phyloP scores from a whole-genome alignment of 73 alveolate species.

The Vitrella brassicaformis region DNA sequence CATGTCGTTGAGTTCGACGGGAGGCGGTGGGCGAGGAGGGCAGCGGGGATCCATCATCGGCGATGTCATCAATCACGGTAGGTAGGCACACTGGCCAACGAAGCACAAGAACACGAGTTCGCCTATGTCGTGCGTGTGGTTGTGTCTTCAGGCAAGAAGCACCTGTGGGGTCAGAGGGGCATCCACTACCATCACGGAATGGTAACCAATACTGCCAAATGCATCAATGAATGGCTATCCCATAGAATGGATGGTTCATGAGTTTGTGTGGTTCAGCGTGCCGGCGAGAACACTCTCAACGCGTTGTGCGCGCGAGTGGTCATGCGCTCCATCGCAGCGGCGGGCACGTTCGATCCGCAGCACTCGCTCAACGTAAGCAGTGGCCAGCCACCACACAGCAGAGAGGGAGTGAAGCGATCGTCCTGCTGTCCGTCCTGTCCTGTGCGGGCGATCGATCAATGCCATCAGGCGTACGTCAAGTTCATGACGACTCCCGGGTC shows the following conservation, averaged over 20 bases:
- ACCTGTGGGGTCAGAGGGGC: background rate
- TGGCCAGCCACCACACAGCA: no score
- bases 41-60: background rate
- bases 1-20: background rate
- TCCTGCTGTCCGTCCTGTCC: no score
- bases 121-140: no score
- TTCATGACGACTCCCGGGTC: constrained; percentile 43
- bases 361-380: no score
- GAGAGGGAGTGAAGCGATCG: no score
- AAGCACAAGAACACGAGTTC: no score
- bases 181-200: background rate
- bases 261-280: no score
- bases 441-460: no score
- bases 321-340: constrained; percentile 4
- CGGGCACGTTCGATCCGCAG: background rate
- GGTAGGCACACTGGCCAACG: background rate
- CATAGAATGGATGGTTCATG: no score
- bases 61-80: constrained; percentile 6
- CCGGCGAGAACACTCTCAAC: constrained; percentile 33
- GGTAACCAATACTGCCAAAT: no score
- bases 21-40: constrained; percentile 5
- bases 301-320: constrained; percentile 18
- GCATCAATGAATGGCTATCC: no score
- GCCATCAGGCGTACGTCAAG: constrained; percentile 12
- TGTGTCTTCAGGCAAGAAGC: no score